phyloP scores from a whole-genome alignment of 75 land plant genomes.

The Pinus albicaulis region DNA sequence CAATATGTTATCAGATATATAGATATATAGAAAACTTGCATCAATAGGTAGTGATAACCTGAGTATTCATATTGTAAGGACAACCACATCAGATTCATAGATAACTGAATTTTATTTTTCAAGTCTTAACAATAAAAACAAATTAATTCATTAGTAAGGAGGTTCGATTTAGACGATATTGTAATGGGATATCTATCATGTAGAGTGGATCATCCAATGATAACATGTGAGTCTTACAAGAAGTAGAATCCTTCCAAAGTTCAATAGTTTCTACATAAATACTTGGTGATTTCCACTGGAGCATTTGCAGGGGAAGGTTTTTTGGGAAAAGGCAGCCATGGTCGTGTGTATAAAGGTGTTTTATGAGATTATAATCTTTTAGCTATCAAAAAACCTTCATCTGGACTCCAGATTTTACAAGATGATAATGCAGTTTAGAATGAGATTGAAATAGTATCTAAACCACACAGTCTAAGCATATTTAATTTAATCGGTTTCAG shows the following conservation, averaged over 20 bases:
- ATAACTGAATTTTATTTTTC: too few species aligned
- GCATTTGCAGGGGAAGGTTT: constrained; percentile 45
- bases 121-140: too few species aligned
- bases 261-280: constrained; percentile 52
- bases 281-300: constrained; percentile 58
- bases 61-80: too few species aligned
- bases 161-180: neutral
- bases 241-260: constrained; percentile 17
- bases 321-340: constrained; percentile 75
- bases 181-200: constrained; percentile 15
- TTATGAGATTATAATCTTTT: constrained; percentile 19
- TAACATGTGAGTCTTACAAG: constrained; percentile 18
- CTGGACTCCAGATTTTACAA: constrained; percentile 18
- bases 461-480: too few species aligned
- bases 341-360: constrained; percentile 67
- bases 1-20: too few species aligned
- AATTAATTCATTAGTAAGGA: too few species aligned
- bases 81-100: too few species aligned
- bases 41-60: too few species aligned
- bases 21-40: too few species aligned
- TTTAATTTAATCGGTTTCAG: too few species aligned
- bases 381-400: constrained; percentile 3
- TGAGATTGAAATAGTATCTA: too few species aligned
- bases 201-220: constrained; percentile 4
- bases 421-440: too few species aligned